Base-by-base conservation (phyloP, 2,329 filamentous ascomycete species). In the Colletotrichum navitas region DNA sequence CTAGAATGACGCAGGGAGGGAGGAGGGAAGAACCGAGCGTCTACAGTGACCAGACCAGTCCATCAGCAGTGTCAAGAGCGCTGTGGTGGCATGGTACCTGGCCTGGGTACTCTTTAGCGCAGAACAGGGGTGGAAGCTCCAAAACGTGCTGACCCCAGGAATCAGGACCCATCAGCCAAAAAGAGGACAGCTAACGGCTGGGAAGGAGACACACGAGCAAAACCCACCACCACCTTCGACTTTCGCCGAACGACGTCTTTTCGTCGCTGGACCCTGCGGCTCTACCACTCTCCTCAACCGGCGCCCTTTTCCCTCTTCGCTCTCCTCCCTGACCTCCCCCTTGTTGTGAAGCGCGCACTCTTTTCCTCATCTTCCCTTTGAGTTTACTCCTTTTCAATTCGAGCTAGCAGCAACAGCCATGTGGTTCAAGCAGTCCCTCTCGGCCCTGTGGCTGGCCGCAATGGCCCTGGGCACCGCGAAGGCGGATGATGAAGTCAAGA, bases 401-500 rank as follows among this genome's bases (percentile, higher is more conserved):
- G 49, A 71, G 39, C 60, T 47, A 18, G 18, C 39, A 62, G 83
- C 39, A 55, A 58, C 54, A 68, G 83, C 76, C 74, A 87, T 87
- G 85, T 81, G 85, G 82, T 79, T 85, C 70, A 79, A 75, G 77
- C 81, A 83, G 70, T 83, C 80, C 73, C 75, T 87, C 77, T 82
- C 85, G 75, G 82, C 84, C 75, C 80, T 83, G 78, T 82, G 86
- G 78, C 80, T 87, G 76, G 85, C 85, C 77, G 83, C 85, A 67
- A 80, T 84, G 73, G 83, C 88, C 72, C 86, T 86, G 80, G 85
- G 82, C 70, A 83, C 85, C 74, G 80, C 84, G 70, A 86, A 89
- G 77, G 74, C 79, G 54, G 85, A 86, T 74, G 80, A 82, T 63
- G 78, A 80, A 49, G 80, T 87, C 75, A 86, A 86, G 82, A 87